Base-by-base conservation (phyloP, 208 protist genomes). In the Perkinsela sp. region DNA sequence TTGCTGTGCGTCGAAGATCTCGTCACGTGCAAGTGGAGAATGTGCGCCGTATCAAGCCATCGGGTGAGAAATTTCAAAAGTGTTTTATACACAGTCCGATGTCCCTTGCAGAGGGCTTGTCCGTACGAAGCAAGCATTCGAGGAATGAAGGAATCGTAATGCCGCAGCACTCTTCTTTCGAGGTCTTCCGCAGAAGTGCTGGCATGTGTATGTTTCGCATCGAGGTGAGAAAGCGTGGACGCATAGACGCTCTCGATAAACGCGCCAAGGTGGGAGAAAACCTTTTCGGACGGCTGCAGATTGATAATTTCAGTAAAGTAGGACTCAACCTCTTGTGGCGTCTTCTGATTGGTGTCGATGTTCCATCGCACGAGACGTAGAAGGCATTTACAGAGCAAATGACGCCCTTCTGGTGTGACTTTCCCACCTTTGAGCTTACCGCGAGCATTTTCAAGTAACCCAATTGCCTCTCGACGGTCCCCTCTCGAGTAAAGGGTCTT, bases 41-140 rank as follows among this genome's bases (percentile, higher is more conserved):
- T 69, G 0, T 71, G 69, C 0, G 82, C 72, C 65, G 72, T 85
- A 70, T 95, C 86, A 0, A 96, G 80, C 89, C 92, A 97, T 2
- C 96, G 69, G 0, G 93, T 96, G 2, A 97, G 74, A 75, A 98
- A 79, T 65, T 93, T 83, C 0, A 94, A 92, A 31, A 98, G 77
- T 6, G 92, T 85, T 29, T 93, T 79, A 31, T 80, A 93, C 1
- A 94, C 76, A 67, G 88, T 92, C 2, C 86, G 75, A 30, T 72
- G 68, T 1, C 93, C 94, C 30, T 80, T 73, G 30, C 77, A 66
- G 1, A 97, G 74, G 28, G 91, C 79, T 6, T 72, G 28, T 28
- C 87, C 90, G 72, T 92, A 97, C 76, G 90, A 79, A 29, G 78
- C 40, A 29, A 92, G 67, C 1, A 89, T 80, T 30, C 67, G 31